Evolutionary conservation across 768 basidiomycete genomes (phyloP).

Genomic region (Pleurotus platypus): DNA sequence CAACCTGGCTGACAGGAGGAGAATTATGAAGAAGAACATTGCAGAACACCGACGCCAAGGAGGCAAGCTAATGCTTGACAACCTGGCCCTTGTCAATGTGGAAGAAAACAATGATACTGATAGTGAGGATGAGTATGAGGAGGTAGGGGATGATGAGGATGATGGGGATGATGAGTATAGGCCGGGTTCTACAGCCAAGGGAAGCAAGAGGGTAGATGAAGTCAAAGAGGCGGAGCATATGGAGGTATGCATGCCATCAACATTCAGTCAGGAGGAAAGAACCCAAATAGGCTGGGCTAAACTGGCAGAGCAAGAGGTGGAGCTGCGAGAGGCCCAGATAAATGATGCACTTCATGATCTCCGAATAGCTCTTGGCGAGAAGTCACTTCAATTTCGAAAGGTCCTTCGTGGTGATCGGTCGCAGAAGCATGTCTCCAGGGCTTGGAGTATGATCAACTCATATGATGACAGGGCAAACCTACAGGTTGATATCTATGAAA

Average conservation of each 20-base stretch:
- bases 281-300: slow-evolving; percentile 9
- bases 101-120: not conserved
- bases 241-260: slow-evolving; percentile 1
- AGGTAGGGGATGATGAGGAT: not conserved
- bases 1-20: not conserved
- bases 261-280: slow-evolving; percentile 7
- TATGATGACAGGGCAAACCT: not conserved
- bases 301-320: slow-evolving; percentile 13
- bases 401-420: not conserved
- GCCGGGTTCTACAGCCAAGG: not conserved
- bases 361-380: slow-evolving; percentile 6
- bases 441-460: not conserved
- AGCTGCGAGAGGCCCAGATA: slow-evolving; percentile 14
- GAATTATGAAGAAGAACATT: not conserved
- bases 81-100: not conserved
- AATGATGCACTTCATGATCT: slow-evolving; percentile 16
- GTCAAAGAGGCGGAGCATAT: not conserved
- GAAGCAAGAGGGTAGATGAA: not conserved
- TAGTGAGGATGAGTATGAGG: not conserved
- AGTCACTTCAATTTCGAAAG: slow-evolving; percentile 3
- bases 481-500: slow-evolving; percentile 1
- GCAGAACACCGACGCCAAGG: not conserved
- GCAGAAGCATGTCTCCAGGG: not conserved
- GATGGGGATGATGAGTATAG: not conserved
- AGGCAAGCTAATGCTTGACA: not conserved